Conservation (phyloP, 2,329 filamentous ascomycete genomes). For the Thelonectria discophora region DNA sequence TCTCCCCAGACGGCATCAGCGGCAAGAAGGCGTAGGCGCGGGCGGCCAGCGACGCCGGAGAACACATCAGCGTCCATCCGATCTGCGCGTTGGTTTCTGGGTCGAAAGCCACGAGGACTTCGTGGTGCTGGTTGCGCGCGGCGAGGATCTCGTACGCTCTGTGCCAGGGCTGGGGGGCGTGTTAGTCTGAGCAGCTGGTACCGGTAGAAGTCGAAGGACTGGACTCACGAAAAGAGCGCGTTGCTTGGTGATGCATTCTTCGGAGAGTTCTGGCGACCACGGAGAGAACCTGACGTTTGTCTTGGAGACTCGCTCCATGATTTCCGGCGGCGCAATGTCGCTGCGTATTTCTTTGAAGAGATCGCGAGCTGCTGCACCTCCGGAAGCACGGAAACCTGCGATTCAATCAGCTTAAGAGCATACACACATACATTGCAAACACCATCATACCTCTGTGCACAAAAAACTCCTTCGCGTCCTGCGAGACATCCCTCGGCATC, state of each 20-base stretch:
- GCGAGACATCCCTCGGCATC: slow-evolving; percentile 18
- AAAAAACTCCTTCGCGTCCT: slow-evolving; percentile 33
- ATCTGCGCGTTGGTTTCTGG: slow-evolving; percentile 37
- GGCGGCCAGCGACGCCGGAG: background rate
- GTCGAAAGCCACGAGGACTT: slow-evolving; percentile 38
- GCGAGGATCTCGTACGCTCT: slow-evolving; percentile 31
- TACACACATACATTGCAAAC: fast-evolving
- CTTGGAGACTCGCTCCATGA: slow-evolving; percentile 33
- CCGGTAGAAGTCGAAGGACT: too few species aligned
- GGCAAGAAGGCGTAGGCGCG: slow-evolving; percentile 30
- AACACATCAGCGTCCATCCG: slow-evolving; percentile 41
- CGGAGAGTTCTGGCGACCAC: slow-evolving; percentile 36
- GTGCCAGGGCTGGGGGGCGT: slow-evolving; percentile 23
- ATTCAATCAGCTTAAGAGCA: background rate
- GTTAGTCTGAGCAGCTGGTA: slow-evolving; percentile 13
- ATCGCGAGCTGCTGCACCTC: slow-evolving; percentile 16
- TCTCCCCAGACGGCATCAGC: slow-evolving; percentile 29
- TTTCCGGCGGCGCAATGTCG: slow-evolving; percentile 20
- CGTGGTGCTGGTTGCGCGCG: slow-evolving; percentile 24
- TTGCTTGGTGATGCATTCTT: slow-evolving; percentile 39
- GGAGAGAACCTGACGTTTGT: slow-evolving; percentile 29
- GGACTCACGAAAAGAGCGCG: slow-evolving; percentile 29
- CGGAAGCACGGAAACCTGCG: slow-evolving; percentile 23
- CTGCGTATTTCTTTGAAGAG: slow-evolving; percentile 32
- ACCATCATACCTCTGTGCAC: slow-evolving; percentile 24